phyloP scores from a whole-genome alignment of 1,284 basidiomycete species.

The Rhodotorula sp. region DNA sequence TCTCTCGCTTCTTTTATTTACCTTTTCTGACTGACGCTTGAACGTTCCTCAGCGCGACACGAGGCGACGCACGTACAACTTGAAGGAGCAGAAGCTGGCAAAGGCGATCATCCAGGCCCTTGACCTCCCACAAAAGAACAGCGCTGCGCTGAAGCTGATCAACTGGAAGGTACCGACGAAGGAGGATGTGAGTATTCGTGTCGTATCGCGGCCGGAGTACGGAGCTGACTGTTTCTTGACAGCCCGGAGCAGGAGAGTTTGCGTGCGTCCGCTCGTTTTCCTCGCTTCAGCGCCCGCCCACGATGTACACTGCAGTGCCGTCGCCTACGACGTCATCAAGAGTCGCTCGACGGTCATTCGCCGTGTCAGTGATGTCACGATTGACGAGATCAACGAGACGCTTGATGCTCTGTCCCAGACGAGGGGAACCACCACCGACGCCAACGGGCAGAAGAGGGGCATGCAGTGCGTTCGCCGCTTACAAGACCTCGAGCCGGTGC shows the following conservation, averaged over 20 bases:
- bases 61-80: constrained; percentile 80
- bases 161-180: constrained; percentile 83
- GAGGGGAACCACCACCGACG: constrained; percentile 2
- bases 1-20: no score
- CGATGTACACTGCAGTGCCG: constrained; percentile 45
- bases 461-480: background rate
- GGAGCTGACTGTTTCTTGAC: background rate
- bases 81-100: constrained; percentile 87
- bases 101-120: constrained; percentile 86
- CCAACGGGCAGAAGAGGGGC: constrained; percentile 42
- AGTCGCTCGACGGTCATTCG: constrained; percentile 78
- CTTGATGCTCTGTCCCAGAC: constrained; percentile 64
- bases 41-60: constrained; percentile 69
- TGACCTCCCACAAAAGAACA: constrained; percentile 70
- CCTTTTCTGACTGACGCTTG: no score
- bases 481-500: no score
- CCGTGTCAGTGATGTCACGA: constrained; percentile 62
- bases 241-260: constrained; percentile 16
- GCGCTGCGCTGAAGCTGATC: constrained; percentile 68
- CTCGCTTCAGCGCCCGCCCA: constrained; percentile 53
- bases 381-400: constrained; percentile 75
- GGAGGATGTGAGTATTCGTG: constrained; percentile 57
- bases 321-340: constrained; percentile 77
- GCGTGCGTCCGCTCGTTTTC: constrained; percentile 16
- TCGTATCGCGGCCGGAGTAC: rapidly evolving